Evolutionary conservation across 768 basidiomycete genomes (phyloP), one percentile per base, ranked within the genome.

Genomic region (Agrocybe pediades): DNA sequence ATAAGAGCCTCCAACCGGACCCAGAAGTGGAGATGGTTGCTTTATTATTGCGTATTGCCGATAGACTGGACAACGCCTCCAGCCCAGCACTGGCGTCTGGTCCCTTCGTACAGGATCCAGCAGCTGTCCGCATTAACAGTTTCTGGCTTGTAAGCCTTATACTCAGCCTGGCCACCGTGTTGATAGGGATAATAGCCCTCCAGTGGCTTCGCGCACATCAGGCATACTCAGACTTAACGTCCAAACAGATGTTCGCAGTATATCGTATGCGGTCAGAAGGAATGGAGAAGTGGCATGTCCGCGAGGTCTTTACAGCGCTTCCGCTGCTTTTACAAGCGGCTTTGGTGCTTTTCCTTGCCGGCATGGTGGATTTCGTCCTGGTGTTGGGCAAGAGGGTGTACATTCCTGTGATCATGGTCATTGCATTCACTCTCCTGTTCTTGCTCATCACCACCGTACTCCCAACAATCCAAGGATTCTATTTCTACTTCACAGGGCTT

Each of bases 201-300:
- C 46, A 50, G 21, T 50, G 49, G 49, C 41, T 50, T 19, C 21
- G 49, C 19, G 49, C 41, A 24, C 49, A 50, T 41, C 49, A 50
- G 17, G n/a, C 27, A 21, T 50, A 50, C 49, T 26, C 40, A 6
- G 24, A 50, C 23, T 19, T 50, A 15, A 27, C 41, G 24, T 15
- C 49, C 21, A 23, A 27, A 16, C 27, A 6, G 20, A n/a, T 41
- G 15, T 17, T 42, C 39, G 26, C 49, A 6, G 26, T 42, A 11
- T 50, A 41, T 24, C 49, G 41, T 9, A 50, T 50, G 49, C 40
- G 49, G 9, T 42, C 49, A n/a, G 25, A 24, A 3, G 49, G 40
- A 16, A 11, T 50, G 24, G 21, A 42, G 17, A 19, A 41, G 7
- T 50, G 49, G 49, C 43, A 19, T 26, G 26, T 50, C 21, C 49